Evolutionary conservation across 257 asterid species (phyloP).

Genomic region (Rubia yunnanensis): DNA sequence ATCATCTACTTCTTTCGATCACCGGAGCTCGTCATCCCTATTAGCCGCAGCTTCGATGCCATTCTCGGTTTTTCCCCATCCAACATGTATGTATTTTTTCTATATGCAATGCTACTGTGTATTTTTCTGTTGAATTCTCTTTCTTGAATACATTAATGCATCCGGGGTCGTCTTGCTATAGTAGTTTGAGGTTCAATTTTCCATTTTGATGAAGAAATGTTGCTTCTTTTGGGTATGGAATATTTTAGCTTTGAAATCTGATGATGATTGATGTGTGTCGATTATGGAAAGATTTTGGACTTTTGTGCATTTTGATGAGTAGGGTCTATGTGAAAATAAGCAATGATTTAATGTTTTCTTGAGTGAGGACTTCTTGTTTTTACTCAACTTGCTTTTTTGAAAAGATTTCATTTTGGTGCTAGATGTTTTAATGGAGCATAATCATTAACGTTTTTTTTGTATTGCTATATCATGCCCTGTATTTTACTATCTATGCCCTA

Average conservation of each 20-base stretch:
- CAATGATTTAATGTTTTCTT: background rate
- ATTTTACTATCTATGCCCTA: no score
- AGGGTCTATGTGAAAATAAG: background rate
- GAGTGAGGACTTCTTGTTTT: background rate
- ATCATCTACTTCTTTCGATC: no score
- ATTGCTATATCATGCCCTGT: no score
- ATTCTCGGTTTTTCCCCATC: conserved; percentile 66
- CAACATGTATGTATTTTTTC: conserved; percentile 45
- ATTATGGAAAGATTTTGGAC: background rate
- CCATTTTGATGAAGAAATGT: background rate
- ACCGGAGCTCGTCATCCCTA: conserved; percentile 79
- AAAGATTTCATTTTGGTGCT: background rate
- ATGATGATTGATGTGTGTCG: background rate
- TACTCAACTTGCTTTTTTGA: background rate
- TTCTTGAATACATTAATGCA: background rate
- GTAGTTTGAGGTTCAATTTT: background rate
- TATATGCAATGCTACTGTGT: no score
- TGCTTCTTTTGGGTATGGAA: background rate
- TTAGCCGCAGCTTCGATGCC: conserved; percentile 82
- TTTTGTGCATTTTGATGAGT: background rate
- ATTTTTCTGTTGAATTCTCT: background rate
- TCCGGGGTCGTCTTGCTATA: background rate
- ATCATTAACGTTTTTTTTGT: background rate
- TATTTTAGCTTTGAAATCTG: background rate
- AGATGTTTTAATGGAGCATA: background rate